phyloP scores from a whole-genome alignment of 1,284 basidiomycete species.

The Marasmius oreades region DNA sequence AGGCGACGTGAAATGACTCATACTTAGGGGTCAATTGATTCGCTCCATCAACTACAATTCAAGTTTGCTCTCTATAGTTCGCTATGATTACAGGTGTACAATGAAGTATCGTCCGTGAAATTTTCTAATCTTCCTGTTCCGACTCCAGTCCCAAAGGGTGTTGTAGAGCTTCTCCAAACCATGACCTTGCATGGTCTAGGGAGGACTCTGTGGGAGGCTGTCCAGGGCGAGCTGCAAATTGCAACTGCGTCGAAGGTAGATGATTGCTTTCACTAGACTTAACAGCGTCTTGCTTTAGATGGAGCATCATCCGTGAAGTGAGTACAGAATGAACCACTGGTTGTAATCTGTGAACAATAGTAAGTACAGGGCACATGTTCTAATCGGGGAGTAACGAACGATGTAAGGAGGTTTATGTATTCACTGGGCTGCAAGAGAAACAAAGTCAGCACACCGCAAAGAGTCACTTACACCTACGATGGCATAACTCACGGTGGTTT shows the following conservation, averaged over 20 bases:
- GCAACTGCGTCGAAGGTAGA: background rate
- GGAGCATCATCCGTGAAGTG: slow-evolving; percentile 1
- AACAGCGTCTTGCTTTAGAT: background rate
- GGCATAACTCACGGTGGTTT: background rate
- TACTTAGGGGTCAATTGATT: no score
- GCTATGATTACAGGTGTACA: no score
- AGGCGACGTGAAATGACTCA: no score
- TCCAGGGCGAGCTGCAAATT: background rate
- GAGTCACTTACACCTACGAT: no score
- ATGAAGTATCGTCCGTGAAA: no score
- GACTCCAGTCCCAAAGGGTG: background rate
- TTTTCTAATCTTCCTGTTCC: background rate
- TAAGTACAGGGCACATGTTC: no score
- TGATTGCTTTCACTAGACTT: background rate
- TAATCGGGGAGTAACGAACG: background rate
- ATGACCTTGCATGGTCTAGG: background rate
- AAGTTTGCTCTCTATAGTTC: no score
- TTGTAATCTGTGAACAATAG: background rate
- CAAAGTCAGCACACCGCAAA: background rate
- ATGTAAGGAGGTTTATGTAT: slow-evolving; percentile 1
- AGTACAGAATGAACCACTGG: slow-evolving; percentile 1
- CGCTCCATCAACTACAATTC: no score
- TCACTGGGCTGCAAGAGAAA: background rate
- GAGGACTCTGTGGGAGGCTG: background rate
- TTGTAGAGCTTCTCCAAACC: background rate